phyloP scores from a whole-genome alignment of 2,329 filamentous ascomycete genomes.

The Nakataea oryzae region DNA sequence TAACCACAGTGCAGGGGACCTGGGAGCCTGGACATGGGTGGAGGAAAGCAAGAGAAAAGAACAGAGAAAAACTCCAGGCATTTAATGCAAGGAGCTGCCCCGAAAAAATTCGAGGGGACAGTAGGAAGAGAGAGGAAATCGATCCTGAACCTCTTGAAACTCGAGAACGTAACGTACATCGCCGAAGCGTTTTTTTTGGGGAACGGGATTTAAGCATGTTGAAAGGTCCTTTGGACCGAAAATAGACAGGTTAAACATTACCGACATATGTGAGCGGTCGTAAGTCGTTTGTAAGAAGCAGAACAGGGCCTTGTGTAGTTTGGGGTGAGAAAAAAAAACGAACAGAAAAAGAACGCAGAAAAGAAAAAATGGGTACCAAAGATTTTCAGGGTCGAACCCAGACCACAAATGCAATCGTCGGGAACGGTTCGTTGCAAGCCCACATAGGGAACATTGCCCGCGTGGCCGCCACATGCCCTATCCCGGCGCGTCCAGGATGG shows the following conservation, averaged over 20 bases:
- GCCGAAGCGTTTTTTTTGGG: not conserved
- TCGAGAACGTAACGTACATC: not conserved
- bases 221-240: not conserved
- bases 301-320: not conserved
- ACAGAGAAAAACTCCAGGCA: not conserved
- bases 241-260: slow-evolving; percentile 7
- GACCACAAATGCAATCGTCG: not conserved
- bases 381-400: not conserved
- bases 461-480: too few relatives aligned
- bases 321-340: not conserved
- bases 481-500: not conserved
- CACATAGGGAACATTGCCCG: not conserved
- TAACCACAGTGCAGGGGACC: not conserved
- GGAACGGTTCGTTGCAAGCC: not conserved
- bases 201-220: not conserved
- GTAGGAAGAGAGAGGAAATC: not conserved
- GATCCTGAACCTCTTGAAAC: not conserved
- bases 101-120: not conserved
- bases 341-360: not conserved
- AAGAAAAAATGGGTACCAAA: not conserved
- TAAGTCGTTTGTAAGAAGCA: slow-evolving; percentile 3
- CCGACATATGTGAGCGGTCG: slow-evolving; percentile 3
- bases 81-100: not conserved
- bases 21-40: not conserved
- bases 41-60: not conserved